Percentiles rank a stretch among this genome's conserved stretches.
phyloP scores from a whole-genome alignment of 148 eudicot species.

The Silene uniflora region DNA sequence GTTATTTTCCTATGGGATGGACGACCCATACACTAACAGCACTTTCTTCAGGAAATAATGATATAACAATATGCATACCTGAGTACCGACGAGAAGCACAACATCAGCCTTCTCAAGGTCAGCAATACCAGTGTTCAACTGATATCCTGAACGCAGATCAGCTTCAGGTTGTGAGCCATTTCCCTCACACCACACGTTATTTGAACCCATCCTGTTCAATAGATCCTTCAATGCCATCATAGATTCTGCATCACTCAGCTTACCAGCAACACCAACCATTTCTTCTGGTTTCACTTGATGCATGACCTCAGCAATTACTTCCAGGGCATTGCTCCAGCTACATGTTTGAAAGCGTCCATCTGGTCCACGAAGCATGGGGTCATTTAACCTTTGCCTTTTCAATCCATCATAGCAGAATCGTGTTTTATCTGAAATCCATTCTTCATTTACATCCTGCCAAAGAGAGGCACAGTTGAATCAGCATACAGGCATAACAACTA shows the following conservation, averaged over 20 bases:
- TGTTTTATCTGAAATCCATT: constrained; percentile 99
- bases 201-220: constrained; percentile 84
- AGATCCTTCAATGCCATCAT: constrained; percentile 95
- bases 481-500: background rate
- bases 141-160: constrained; percentile 93
- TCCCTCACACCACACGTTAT: constrained; percentile 91
- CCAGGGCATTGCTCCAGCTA: constrained; percentile 97
- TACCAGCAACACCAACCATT: constrained; percentile 91
- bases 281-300: constrained; percentile 79
- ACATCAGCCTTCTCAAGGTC: constrained; percentile 95
- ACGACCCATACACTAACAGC: background rate
- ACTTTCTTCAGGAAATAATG: background rate
- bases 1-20: background rate
- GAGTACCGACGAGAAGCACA: constrained; percentile 90
- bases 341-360: constrained; percentile 94
- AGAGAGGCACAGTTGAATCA: constrained; percentile 17
- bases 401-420: constrained; percentile 95
- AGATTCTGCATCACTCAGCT: constrained; percentile 94
- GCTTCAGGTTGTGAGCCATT: constrained; percentile 76
- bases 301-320: constrained; percentile 80
- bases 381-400: constrained; percentile 97
- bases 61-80: constrained; percentile 43
- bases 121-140: constrained; percentile 72
- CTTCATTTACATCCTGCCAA: constrained; percentile 91
- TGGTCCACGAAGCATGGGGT: constrained; percentile 93